Evolutionary conservation across 441 rosid species (phyloP).

Genomic region (Corymbia citriodora): DNA sequence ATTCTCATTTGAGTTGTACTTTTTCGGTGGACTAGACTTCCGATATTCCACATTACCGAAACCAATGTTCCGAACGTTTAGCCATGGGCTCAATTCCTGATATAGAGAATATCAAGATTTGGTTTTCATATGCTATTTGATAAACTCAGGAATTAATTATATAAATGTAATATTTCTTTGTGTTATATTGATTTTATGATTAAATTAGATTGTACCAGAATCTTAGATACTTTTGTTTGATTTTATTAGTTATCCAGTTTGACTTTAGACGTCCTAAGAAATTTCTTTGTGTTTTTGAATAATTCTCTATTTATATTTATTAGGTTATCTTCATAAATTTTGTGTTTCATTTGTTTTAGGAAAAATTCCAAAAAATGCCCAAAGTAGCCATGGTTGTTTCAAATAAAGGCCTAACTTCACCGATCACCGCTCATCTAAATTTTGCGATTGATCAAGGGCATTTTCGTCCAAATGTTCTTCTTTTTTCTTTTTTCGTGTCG

Average conservation of each 20-base stretch:
- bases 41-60: accelerated
- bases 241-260: no score
- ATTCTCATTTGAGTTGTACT: not conserved
- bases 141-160: no score
- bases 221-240: no score
- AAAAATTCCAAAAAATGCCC: no score
- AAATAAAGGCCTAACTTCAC: no score
- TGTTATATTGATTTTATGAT: not conserved
- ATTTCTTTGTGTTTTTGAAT: no score
- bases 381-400: no score
- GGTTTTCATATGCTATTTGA: not conserved
- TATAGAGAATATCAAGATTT: not conserved
- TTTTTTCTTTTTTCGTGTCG: no score
- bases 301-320: not conserved
- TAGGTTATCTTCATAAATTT: not conserved
- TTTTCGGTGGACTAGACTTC: not conserved
- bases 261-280: not conserved
- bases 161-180: not conserved
- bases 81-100: not conserved
- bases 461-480: no score
- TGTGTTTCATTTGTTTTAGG: not conserved
- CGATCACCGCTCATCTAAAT: no score
- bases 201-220: no score
- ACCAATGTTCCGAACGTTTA: accelerated
- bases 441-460: no score